Evolutionary conservation across 139 green algal genomes (phyloP).

Genomic region (Ulvella scutata): DNA sequence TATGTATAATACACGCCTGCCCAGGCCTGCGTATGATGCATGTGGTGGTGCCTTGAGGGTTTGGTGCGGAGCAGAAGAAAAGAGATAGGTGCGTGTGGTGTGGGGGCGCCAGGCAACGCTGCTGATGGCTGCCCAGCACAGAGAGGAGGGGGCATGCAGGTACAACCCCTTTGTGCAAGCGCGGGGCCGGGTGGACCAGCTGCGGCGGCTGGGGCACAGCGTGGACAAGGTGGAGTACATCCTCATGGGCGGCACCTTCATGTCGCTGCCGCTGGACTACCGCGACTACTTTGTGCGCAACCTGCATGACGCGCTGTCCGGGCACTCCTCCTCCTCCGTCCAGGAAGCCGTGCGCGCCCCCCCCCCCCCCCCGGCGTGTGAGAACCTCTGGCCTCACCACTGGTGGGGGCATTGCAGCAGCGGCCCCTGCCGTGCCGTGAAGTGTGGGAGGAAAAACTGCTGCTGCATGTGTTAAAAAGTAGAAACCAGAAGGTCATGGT

Average conservation of each 20-base stretch:
- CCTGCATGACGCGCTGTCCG: constrained; percentile 89
- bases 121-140: too few relatives aligned
- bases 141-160: constrained; percentile 5
- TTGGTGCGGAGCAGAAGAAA: too few relatives aligned
- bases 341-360: not conserved
- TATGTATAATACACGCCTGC: too few relatives aligned
- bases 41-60: too few relatives aligned
- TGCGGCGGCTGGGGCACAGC: constrained; percentile 79
- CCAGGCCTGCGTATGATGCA: too few relatives aligned
- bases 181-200: constrained; percentile 79
- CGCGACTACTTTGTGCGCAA: constrained; percentile 91
- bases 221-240: constrained; percentile 99
- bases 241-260: constrained; percentile 98
- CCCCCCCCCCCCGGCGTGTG: not conserved
- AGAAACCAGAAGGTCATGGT: too few relatives aligned
- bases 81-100: too few relatives aligned
- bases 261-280: constrained; percentile 88
- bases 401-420: too few relatives aligned
- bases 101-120: too few relatives aligned
- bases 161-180: constrained; percentile 88
- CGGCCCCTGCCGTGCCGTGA: too few relatives aligned
- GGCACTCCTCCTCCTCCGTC: constrained; percentile 35
- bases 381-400: too few relatives aligned
- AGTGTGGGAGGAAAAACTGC: not conserved
- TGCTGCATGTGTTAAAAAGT: too few relatives aligned